These are phyloP conservation scores for Rhodotorula sp. DNA, from an alignment of 1,284 basidiomycete species.

Conservation along the genomic window DNA sequence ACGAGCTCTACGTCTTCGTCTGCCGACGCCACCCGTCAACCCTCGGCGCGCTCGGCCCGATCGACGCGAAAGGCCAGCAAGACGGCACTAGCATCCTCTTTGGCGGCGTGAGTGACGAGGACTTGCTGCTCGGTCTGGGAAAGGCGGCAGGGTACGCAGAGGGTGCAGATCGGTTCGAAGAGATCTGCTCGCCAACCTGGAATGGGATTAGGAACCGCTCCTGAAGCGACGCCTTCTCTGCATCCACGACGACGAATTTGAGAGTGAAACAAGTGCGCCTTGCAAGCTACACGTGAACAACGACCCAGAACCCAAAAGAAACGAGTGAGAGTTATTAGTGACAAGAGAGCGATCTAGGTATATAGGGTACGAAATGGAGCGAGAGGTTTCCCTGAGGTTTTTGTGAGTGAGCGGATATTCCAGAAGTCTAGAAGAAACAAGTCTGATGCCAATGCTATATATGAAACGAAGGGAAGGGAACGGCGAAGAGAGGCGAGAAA, in stretches of 20 bases:
- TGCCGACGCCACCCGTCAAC: conserved; percentile 62
- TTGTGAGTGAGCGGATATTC: too few species aligned
- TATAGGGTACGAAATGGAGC: too few species aligned
- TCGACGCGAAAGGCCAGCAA: background rate
- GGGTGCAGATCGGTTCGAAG: conserved; percentile 62
- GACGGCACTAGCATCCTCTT: conserved; percentile 58
- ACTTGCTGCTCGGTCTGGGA: conserved; percentile 61
- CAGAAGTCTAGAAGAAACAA: too few species aligned
- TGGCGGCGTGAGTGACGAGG: conserved; percentile 52
- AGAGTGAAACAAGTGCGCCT: too few species aligned
- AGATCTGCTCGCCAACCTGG: conserved; percentile 56
- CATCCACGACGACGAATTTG: too few species aligned
- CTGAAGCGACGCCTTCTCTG: background rate
- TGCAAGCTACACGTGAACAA: too few species aligned
- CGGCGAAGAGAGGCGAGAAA: background rate
- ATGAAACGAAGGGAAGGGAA: too few species aligned
- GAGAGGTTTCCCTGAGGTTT: too few species aligned
- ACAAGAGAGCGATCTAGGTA: too few species aligned
- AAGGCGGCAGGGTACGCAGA: conserved; percentile 56
- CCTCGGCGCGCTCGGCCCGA: background rate
- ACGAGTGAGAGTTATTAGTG: too few species aligned
- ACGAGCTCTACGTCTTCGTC: conserved; percentile 62
- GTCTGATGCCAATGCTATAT: too few species aligned
- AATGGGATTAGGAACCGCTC: conserved; percentile 18
- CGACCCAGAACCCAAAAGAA: too few species aligned